A percentile compares a stretch with the other conserved stretches of the same genome.
These are phyloP conservation scores for Phylloporus arenicola DNA, from an alignment of 768 basidiomycete genomes.

Conservation along the genomic window DNA sequence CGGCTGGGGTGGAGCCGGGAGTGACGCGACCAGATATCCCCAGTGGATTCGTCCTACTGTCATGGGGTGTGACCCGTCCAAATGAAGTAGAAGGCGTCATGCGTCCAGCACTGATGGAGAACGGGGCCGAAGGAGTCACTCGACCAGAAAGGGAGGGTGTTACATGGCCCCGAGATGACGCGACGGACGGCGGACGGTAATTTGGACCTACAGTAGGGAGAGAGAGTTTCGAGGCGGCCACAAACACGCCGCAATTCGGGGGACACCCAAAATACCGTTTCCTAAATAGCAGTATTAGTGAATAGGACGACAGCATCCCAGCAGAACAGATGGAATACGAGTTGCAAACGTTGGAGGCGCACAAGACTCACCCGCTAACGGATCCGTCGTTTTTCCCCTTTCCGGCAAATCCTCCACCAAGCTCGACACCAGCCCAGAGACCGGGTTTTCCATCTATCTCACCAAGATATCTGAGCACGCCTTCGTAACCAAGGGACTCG, in stretches of 20 bases:
- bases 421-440: conserved; percentile 90
- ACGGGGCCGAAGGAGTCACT: conserved; percentile 39
- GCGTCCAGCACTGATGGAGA: conserved; percentile 40
- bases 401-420: conserved; percentile 77
- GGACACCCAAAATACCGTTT: conserved; percentile 83
- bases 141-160: conserved; percentile 44
- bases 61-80: conserved; percentile 39
- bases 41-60: conserved; percentile 23
- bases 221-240: conserved; percentile 77
- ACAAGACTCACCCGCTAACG: conserved; percentile 70
- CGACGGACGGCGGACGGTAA: conserved; percentile 70
- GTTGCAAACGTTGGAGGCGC: background rate
- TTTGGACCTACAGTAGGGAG: conserved; percentile 60
- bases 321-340: background rate
- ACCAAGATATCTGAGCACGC: conserved; percentile 73
- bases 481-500: conserved; percentile 86
- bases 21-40: conserved; percentile 44
- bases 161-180: conserved; percentile 56
- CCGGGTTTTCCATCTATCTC: conserved; percentile 86
- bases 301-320: background rate
- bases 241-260: conserved; percentile 86
- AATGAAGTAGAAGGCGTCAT: conserved; percentile 51
- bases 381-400: conserved; percentile 95
- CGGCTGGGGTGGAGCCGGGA: conserved; percentile 33
- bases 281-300: conserved; percentile 35